Conservation (phyloP, 2,329 filamentous ascomycete species). For the Achaetomium macrosporum region DNA sequence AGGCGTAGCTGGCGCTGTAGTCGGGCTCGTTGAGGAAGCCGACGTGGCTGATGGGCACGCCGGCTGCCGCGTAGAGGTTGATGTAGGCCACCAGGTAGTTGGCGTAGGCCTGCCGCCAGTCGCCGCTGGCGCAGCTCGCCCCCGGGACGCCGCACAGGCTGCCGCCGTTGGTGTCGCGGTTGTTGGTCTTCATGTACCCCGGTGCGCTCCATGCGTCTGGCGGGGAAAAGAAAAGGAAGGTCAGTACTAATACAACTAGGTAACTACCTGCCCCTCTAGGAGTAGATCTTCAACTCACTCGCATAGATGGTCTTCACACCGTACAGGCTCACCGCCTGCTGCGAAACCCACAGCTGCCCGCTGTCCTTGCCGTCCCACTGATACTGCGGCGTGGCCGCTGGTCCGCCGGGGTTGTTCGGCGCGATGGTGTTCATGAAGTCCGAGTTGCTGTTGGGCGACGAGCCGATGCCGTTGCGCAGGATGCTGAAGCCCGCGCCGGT, state of each 20-base stretch:
- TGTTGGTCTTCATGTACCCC: constrained; percentile 33
- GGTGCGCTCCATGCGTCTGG: constrained; percentile 31
- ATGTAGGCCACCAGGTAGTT: constrained; percentile 34
- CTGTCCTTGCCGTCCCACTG: constrained; percentile 31
- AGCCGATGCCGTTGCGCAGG: constrained; percentile 38
- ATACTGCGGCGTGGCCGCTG: constrained; percentile 27
- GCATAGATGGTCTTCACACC: constrained; percentile 42
- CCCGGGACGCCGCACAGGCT: constrained; percentile 30
- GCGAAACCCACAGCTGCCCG: constrained; percentile 38
- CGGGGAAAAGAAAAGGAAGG: too few relatives aligned
- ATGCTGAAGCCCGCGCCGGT: constrained; percentile 33
- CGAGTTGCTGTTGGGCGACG: constrained; percentile 29
- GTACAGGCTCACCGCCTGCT: constrained; percentile 34
- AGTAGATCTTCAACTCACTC: too few relatives aligned
- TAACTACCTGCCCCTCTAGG: too few relatives aligned
- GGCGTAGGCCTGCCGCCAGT: constrained; percentile 35
- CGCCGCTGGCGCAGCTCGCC: constrained; percentile 27
- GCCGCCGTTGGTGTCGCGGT: constrained; percentile 25
- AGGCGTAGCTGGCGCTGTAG: constrained; percentile 26
- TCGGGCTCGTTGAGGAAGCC: constrained; percentile 35
- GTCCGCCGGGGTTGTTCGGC: constrained; percentile 28
- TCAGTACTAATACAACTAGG: too few relatives aligned
- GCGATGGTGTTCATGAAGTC: constrained; percentile 35
- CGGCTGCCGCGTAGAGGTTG: constrained; percentile 29
- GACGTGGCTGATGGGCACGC: constrained; percentile 30